Base-by-base conservation (phyloP, 495 filamentous ascomycete genomes). In the Amorphotheca resinae region DNA sequence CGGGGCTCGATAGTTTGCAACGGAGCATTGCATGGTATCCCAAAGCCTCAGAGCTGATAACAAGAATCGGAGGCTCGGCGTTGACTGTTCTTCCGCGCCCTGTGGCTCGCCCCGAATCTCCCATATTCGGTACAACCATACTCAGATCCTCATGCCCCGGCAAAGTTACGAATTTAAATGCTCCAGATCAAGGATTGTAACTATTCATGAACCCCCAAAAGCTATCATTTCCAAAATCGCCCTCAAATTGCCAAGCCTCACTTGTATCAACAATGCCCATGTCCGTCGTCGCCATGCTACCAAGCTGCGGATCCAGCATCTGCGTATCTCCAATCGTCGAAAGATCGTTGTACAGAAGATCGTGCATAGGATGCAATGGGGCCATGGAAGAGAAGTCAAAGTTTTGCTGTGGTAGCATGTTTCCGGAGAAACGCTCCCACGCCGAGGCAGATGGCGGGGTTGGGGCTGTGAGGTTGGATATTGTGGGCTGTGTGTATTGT, bases 151-250 rank as follows among this genome's bases (percentile, higher is more conserved):
- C 3, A 22, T n/a, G n/a, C n/a, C n/a, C n/a, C n/a, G n/a, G n/a
- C n/a, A n/a, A n/a, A n/a, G n/a, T n/a, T n/a, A n/a, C n/a, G n/a
- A n/a, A n/a, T n/a, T n/a, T n/a, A n/a, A n/a, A n/a, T n/a, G n/a
- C n/a, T n/a, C n/a, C n/a, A 18, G n/a, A 39, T 53, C 22, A 49
- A 53, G 50, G 45, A 15, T 52, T 45, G 48, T 65, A 70, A 46
- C 65, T 65, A 51, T 74, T 74, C 46, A 74, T 49, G 38, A 74
- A 50, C 36, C 54, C 65, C 70, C 70, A 74, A 25, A 74, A 64
- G 39, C 66, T 73, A 47, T 71, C 65, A 37, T 64, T 63, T 16
- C 62, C 65, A 52, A 74, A 72, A 42, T 67, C 63, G 1, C 69
- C 73, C 38, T 62, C 63, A 56, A 70, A 70, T 48, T 62, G 39